These are phyloP conservation scores for Trichoderma gamsii DNA, from an alignment of 495 filamentous ascomycete genomes.

Conservation along the genomic window DNA sequence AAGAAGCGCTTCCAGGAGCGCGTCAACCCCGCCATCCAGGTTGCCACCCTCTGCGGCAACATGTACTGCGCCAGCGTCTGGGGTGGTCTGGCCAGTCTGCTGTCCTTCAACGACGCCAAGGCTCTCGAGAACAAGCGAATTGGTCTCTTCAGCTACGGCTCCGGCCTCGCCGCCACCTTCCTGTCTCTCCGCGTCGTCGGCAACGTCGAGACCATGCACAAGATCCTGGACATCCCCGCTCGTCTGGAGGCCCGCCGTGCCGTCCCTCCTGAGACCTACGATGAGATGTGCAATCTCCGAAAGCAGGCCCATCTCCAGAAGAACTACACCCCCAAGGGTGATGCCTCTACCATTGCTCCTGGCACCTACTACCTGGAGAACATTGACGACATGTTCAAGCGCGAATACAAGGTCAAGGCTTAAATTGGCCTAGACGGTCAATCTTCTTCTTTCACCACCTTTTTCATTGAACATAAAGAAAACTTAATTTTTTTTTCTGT, in stretches of 20 bases:
- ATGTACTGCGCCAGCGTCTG: conserved; percentile 98
- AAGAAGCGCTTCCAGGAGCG: conserved; percentile 94
- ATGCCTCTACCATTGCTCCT: conserved; percentile 64
- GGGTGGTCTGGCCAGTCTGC: conserved; percentile 69
- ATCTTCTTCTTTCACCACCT: not conserved
- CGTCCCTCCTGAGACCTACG: conserved; percentile 79
- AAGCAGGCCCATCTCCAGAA: conserved; percentile 94
- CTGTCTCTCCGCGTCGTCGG: conserved; percentile 82
- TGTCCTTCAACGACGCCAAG: conserved; percentile 63
- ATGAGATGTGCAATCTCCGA: conserved; percentile 90
- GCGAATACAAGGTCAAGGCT: conserved; percentile 80
- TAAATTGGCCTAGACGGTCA: conserved; percentile 32
- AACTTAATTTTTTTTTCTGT: not conserved
- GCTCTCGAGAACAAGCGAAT: conserved; percentile 77
- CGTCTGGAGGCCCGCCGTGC: conserved; percentile 64
- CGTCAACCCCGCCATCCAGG: conserved; percentile 75
- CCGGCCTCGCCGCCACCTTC: conserved; percentile 81
- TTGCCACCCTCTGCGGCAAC: conserved; percentile 94
- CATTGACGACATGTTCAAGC: conserved; percentile 93
- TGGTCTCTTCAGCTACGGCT: conserved; percentile 91
- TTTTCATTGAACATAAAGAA: not conserved
- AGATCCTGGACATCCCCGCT: conserved; percentile 74
- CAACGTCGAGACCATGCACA: conserved; percentile 64
- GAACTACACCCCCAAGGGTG: conserved; percentile 73
- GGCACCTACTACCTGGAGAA: conserved; percentile 86